Evolutionary conservation across 2,329 filamentous ascomycete genomes (phyloP).

Genomic region (Pestalotiopsis sp.): DNA sequence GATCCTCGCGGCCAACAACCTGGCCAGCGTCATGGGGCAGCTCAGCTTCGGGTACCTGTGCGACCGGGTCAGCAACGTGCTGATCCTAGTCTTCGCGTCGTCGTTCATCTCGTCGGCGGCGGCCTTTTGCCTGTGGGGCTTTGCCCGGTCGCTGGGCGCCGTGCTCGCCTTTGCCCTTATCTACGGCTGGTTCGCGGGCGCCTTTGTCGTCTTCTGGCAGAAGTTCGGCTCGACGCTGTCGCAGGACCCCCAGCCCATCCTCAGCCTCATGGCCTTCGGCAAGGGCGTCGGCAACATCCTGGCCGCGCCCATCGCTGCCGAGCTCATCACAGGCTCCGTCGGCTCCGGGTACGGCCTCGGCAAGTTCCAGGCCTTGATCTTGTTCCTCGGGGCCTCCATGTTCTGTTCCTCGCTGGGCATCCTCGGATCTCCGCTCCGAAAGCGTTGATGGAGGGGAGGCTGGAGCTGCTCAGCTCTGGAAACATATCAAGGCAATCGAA

Average conservation of each 20-base stretch:
- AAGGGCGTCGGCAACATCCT: conserved; percentile 32
- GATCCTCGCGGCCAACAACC: conserved; percentile 10
- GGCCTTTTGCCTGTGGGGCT: conserved; percentile 65
- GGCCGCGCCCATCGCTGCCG: conserved; percentile 27
- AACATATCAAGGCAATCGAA: too few species aligned
- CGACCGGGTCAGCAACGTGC: conserved; percentile 51
- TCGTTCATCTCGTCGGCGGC: conserved; percentile 44
- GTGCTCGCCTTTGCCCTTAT: conserved; percentile 62
- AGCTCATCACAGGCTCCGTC: conserved; percentile 17
- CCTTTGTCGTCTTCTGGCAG: conserved; percentile 65
- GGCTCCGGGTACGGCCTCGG: conserved; percentile 1
- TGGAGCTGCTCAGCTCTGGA: too few species aligned
- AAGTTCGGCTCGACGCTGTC: conserved; percentile 30
- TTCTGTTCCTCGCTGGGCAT: conserved; percentile 8
- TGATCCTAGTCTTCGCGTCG: background rate
- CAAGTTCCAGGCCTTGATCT: conserved; percentile 2
- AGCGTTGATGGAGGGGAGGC: background rate
- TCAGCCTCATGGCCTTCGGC: conserved; percentile 31
- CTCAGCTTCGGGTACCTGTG: conserved; percentile 63
- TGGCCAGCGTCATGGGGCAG: conserved; percentile 53
- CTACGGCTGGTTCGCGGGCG: conserved; percentile 68
- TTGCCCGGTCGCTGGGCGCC: conserved; percentile 52
- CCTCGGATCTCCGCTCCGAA: background rate
- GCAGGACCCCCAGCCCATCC: conserved; percentile 28
- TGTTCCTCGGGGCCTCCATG: background rate